Conservation (phyloP, 192 early-diverging fungal species). For the Coemansia sp. region DNA sequence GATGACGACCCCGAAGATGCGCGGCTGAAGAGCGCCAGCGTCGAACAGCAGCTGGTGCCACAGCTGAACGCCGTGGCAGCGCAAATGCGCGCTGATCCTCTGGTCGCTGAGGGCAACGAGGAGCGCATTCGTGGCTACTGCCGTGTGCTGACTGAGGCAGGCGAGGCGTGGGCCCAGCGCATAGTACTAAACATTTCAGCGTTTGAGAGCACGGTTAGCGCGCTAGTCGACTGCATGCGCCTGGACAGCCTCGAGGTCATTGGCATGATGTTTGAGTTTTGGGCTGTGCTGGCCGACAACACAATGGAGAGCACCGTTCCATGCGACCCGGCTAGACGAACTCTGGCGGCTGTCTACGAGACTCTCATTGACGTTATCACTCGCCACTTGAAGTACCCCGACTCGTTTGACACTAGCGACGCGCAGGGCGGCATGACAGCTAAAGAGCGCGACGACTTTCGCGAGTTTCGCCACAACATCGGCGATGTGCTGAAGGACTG, state of each 20-base stretch:
- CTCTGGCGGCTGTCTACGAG: conserved; percentile 61
- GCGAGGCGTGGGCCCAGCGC: conserved; percentile 77
- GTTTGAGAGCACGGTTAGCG: conserved; percentile 74
- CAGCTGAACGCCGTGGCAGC: conserved; percentile 44
- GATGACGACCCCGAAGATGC: conserved; percentile 50
- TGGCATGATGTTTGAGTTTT: conserved; percentile 87
- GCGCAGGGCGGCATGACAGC: conserved; percentile 68
- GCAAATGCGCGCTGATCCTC: conserved; percentile 37
- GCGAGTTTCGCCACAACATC: conserved; percentile 94
- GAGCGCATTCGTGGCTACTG: conserved; percentile 80
- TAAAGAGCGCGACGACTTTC: conserved; percentile 92
- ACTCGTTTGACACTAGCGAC: conserved; percentile 18
- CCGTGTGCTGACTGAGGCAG: conserved; percentile 86
- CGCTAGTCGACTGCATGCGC: conserved; percentile 77
- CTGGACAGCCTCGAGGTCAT: conserved; percentile 81
- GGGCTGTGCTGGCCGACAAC: conserved; percentile 75
- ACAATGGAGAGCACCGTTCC: conserved; percentile 51
- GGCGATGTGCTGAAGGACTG: conserved; percentile 97
- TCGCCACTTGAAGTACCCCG: conserved; percentile 82
- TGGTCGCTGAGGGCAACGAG: conserved; percentile 67
- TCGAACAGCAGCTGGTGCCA: conserved; percentile 61
- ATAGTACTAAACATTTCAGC: conserved; percentile 66
- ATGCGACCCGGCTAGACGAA: conserved; percentile 55
- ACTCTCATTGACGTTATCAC: conserved; percentile 82
- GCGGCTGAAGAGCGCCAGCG: conserved; percentile 56